Conservation (phyloP, 768 basidiomycete genomes). For the Lepiota subincarnata region DNA sequence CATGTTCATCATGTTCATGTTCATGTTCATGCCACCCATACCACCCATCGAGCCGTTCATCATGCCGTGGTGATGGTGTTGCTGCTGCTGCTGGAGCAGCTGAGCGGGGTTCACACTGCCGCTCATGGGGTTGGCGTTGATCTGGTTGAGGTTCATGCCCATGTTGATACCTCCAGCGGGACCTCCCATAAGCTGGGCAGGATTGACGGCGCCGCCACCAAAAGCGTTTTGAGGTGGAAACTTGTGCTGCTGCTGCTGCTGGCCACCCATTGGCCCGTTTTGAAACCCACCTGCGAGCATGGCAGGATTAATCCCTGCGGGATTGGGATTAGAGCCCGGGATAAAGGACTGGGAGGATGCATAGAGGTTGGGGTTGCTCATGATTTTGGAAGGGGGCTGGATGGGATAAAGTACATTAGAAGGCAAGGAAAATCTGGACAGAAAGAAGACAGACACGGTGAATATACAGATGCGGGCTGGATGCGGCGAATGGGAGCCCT, state of each 20-base stretch:
- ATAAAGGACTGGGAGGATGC: slow-evolving; percentile 6
- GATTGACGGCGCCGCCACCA: slow-evolving; percentile 8
- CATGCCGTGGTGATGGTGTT: slow-evolving; percentile 6
- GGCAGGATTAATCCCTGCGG: slow-evolving; percentile 11
- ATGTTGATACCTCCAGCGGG: slow-evolving; percentile 4
- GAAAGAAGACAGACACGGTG: not conserved
- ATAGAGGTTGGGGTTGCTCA: slow-evolving; percentile 12
- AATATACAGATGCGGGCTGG: not conserved
- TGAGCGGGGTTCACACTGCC: slow-evolving; percentile 5
- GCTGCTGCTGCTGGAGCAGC: slow-evolving; percentile 10
- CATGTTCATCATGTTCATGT: slow-evolving; percentile 11
- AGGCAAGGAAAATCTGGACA: not conserved
- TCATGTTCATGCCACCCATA: slow-evolving; percentile 6
- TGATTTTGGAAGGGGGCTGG: not conserved
- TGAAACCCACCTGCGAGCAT: slow-evolving; percentile 10
- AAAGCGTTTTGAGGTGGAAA: slow-evolving; percentile 5
- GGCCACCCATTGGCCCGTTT: slow-evolving; percentile 5
- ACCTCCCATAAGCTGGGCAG: slow-evolving; percentile 10
- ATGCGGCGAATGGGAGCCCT: not conserved
- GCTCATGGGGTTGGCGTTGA: slow-evolving; percentile 9
- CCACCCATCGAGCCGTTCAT: slow-evolving; percentile 9
- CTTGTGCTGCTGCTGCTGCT: slow-evolving; percentile 10
- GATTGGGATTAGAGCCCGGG: slow-evolving; percentile 5
- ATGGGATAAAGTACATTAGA: not conserved
- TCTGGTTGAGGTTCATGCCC: slow-evolving; percentile 8